Base-by-base conservation (phyloP, 75 land plant species). In the Selaginella tamariscina region DNA sequence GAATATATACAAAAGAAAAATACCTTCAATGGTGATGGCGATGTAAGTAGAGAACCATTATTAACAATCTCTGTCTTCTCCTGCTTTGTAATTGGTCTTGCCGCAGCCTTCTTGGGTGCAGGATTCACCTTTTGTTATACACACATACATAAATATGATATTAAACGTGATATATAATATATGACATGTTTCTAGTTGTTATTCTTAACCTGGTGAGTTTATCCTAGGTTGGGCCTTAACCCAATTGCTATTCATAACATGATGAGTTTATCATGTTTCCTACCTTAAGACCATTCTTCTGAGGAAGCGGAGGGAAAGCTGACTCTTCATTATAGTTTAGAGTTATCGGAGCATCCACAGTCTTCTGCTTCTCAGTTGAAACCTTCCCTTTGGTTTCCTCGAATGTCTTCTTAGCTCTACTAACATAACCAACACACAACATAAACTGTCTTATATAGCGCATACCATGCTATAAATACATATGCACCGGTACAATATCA, bases 301-400 rank as follows among this genome's bases (percentile, higher is more conserved):
- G 80, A 31, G 86, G 85, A 55, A 86, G 85, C 24, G 87, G 86
- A 72, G 95, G 88, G 62, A 86, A 86, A 65, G 77, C 82, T 20
- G 83, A 80, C 66, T 86, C 89, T 27, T 57, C 49, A 60, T 71
- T 68, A 55, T 74, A 74, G 54, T 67, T 78, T 31, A 78, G 74
- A 31, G 85, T 91, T 30, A 86, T 84, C 68, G 83, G 86, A 49
- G 82, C 88, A 56, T 83, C 88, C 49, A 88, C 65, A 75, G 29
- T 72, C 29, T 27, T 26, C 15, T 74, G 30, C 24, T 64, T 49
- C 30, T 54, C 64, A 64, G 27, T 13, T 62, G 77, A 8, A 13
- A 2, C 15, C 5, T 30, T 32, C 33, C 31, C 2, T 66, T 23
- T 30, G 21, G 1, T 13, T 1, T 21, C 2, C 5, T 32, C 23